phyloP scores from a whole-genome alignment of 2,329 filamentous ascomycete species.

The Ascochyta koolunga region DNA sequence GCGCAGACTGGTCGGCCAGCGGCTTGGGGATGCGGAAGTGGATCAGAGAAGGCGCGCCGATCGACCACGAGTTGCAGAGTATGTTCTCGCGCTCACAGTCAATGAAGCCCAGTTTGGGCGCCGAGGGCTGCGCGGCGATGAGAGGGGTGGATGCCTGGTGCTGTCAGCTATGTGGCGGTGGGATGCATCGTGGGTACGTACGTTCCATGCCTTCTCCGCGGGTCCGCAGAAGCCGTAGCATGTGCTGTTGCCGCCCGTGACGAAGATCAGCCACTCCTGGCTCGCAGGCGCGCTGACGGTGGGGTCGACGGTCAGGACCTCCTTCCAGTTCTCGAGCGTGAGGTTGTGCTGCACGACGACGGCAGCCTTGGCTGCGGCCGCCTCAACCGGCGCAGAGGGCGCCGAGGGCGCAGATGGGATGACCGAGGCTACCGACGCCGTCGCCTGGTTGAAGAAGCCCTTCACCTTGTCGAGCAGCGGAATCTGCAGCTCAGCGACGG shows the following conservation, averaged over 20 bases:
- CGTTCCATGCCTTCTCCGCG: conserved; percentile 66
- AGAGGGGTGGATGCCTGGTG: conserved; percentile 65
- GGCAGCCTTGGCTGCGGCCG: conserved; percentile 59
- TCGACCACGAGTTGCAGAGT: conserved; percentile 76
- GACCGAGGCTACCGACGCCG: conserved; percentile 60
- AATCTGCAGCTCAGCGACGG: conserved; percentile 62
- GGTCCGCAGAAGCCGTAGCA: conserved; percentile 73
- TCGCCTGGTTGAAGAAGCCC: conserved; percentile 61
- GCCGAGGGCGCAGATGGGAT: conserved; percentile 47
- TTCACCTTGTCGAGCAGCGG: conserved; percentile 67
- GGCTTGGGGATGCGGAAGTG: conserved; percentile 66
- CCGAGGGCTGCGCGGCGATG: conserved; percentile 64
- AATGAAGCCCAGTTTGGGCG: conserved; percentile 71
- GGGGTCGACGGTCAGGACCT: conserved; percentile 67
- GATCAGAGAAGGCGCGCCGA: conserved; percentile 69
- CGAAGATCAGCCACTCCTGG: conserved; percentile 77
- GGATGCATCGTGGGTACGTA: conserved; percentile 30
- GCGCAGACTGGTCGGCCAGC: conserved; percentile 67
- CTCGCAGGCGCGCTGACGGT: conserved; percentile 63
- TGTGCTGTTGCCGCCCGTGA: conserved; percentile 78
- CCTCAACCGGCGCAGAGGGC: conserved; percentile 48
- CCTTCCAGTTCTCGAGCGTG: conserved; percentile 73
- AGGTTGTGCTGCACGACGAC: conserved; percentile 62
- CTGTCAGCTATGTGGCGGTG: not conserved
- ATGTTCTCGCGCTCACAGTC: conserved; percentile 78